phyloP scores from a whole-genome alignment of 257 asterid genomes.

The Solanum appendiculatum region DNA sequence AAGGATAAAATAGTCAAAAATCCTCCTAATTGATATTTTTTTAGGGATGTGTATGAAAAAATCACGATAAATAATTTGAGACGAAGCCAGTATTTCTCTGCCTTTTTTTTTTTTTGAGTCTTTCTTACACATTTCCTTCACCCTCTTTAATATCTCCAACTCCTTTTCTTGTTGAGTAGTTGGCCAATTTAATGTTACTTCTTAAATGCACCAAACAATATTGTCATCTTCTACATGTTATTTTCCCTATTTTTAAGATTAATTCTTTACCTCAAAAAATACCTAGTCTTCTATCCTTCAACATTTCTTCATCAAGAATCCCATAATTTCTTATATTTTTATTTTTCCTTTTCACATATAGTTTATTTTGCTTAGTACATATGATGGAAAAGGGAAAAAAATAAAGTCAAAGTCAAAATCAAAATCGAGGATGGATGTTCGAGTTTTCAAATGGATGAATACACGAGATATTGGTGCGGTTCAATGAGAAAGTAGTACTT shows the following conservation, averaged over 20 bases:
- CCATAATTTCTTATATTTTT: not conserved
- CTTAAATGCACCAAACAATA: conserved; percentile 8
- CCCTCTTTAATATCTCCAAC: conserved; percentile 13
- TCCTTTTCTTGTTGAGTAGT: conserved; percentile 16
- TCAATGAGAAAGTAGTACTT: conserved; percentile 21
- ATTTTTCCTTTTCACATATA: not conserved
- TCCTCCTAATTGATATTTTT: no score
- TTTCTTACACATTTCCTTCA: not conserved
- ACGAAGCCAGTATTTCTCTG: no score
- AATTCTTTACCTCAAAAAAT: not conserved
- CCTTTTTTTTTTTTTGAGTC: not conserved
- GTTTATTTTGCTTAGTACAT: not conserved
- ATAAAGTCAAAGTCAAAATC: not conserved
- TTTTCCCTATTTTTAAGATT: not conserved
- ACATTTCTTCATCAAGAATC: not conserved
- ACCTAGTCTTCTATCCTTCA: not conserved
- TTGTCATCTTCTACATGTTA: not conserved
- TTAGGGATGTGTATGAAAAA: accelerated
- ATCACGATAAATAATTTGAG: not conserved
- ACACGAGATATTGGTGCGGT: conserved; percentile 32
- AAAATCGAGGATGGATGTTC: not conserved
- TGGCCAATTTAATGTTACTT: conserved; percentile 20
- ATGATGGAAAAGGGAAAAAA: not conserved
- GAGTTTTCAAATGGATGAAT: not conserved
- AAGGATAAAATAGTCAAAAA: not conserved